Base-by-base conservation (phyloP, 176 grass and related monocot genomes). In the Aegilops sharonensis region DNA sequence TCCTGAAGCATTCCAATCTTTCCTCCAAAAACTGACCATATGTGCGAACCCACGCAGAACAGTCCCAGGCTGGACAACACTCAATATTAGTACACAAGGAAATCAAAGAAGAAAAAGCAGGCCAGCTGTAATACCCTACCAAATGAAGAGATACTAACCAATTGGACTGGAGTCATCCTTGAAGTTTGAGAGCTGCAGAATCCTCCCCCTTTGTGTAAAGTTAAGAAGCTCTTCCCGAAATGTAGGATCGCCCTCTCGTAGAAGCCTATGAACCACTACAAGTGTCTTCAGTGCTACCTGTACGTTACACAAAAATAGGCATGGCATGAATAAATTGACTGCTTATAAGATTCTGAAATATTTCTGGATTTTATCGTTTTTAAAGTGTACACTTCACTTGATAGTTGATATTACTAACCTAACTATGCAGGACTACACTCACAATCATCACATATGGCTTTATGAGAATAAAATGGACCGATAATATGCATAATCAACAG, bases 111-210 rank as follows among this genome's bases (percentile, higher is more conserved):
- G 40, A 9, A 50, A 48, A 69, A 72, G 68, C 56, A 54, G 45
- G 27, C 25, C 67, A 68, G 3, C 21, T 3, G 18, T 15, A 73
- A 73, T 42, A 81, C 87, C 35, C 36, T 77, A 39, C 54, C 23
- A 66, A 47, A 81, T 66, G 34, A 68, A 71, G 6, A 88, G 73
- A 77, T 42, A 88, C 79, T 78, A 52, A 99, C 97, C 92, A 79
- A 99, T 90, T 72, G 97, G 94, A 61, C 92, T 93, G 57, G 97
- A 99, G 77, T 99, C 97, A 75, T 99, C 97, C 87, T 99, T 99
- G 86, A 99, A 99, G 88, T 94, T 99, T 48, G 92, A 94, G 77
- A 97, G 89, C 85, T 99, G 97, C 86, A 94, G 89, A 89, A 99
- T 94, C 5, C 85, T 71, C 18, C 85, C 95, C 87, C 94, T 97